A percentile compares a stretch with the other conserved stretches of the same genome.
phyloP scores from a whole-genome alignment of 768 basidiomycete species.

The Suillus subaureus region DNA sequence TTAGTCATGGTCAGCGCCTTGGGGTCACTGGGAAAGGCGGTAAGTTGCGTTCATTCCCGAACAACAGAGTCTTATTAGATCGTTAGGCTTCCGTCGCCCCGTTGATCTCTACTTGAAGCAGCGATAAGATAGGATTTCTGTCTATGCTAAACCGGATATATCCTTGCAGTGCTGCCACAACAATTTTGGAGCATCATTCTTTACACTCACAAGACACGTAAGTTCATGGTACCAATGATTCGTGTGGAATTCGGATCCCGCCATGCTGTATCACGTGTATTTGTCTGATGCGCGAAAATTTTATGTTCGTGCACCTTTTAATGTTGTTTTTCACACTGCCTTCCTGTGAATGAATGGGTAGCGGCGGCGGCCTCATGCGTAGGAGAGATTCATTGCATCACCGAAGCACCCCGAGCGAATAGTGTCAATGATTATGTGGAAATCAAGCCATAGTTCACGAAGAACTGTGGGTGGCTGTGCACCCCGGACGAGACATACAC shows the following conservation, averaged over 20 bases:
- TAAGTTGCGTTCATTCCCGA: slow-evolving; percentile 29
- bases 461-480: not conserved
- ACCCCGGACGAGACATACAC: not conserved
- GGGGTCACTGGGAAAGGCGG: slow-evolving; percentile 69
- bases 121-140: not conserved
- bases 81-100: not conserved
- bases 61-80: not conserved
- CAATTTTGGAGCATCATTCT: not conserved
- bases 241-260: not conserved
- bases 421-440: no score
- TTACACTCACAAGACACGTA: not conserved
- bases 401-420: not conserved
- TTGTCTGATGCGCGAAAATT: not conserved
- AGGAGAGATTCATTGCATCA: not conserved
- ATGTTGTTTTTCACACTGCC: not conserved
- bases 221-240: no score
- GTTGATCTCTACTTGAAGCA: slow-evolving; percentile 1
- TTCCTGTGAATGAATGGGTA: not conserved
- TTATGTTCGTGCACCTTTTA: not conserved
- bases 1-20: slow-evolving; percentile 48
- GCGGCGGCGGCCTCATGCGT: not conserved
- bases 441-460: not conserved
- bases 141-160: not conserved
- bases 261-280: not conserved
- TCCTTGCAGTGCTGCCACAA: not conserved